Conservation (phyloP, 2,329 filamentous ascomycete species). For the Onygena corvina region DNA sequence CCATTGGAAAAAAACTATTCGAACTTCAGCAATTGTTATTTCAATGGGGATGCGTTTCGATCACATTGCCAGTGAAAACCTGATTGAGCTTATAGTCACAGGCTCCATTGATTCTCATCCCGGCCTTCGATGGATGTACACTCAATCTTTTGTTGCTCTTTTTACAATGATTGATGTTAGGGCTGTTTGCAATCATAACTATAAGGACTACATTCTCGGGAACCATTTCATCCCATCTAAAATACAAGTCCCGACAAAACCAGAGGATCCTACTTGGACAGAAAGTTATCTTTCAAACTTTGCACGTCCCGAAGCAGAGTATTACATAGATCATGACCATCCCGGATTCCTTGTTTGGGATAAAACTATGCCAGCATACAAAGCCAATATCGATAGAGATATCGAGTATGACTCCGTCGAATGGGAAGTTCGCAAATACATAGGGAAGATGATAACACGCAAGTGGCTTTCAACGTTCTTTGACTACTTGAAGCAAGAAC, state of each 20-base stretch:
- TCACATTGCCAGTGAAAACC: slow-evolving; percentile 64
- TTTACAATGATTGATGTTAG: slow-evolving; percentile 83
- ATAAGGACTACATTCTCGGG: slow-evolving; percentile 73
- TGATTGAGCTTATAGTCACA: slow-evolving; percentile 69
- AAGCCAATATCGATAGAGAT: slow-evolving; percentile 52
- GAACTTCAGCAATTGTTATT: slow-evolving; percentile 80
- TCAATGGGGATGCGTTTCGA: slow-evolving; percentile 89
- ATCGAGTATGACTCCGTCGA: slow-evolving; percentile 76
- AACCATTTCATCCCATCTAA: slow-evolving; percentile 68
- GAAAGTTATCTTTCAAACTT: slow-evolving; percentile 66
- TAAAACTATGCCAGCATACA: slow-evolving; percentile 69
- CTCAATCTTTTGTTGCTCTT: slow-evolving; percentile 62
- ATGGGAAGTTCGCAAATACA: slow-evolving; percentile 57
- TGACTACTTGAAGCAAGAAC: slow-evolving; percentile 90
- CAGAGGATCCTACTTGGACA: slow-evolving; percentile 69
- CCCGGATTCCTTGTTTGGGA: slow-evolving; percentile 96
- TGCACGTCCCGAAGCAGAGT: slow-evolving; percentile 63
- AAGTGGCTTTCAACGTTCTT: slow-evolving; percentile 85
- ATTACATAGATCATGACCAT: slow-evolving; percentile 83
- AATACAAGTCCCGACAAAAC: slow-evolving; percentile 58
- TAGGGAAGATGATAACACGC: slow-evolving; percentile 66
- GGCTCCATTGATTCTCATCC: slow-evolving; percentile 88
- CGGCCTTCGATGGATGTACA: slow-evolving; percentile 66
- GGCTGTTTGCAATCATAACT: slow-evolving; percentile 73
- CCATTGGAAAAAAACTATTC: slow-evolving; percentile 92